Conservation (phyloP, 257 asterid species). For the Avicennia marina region DNA sequence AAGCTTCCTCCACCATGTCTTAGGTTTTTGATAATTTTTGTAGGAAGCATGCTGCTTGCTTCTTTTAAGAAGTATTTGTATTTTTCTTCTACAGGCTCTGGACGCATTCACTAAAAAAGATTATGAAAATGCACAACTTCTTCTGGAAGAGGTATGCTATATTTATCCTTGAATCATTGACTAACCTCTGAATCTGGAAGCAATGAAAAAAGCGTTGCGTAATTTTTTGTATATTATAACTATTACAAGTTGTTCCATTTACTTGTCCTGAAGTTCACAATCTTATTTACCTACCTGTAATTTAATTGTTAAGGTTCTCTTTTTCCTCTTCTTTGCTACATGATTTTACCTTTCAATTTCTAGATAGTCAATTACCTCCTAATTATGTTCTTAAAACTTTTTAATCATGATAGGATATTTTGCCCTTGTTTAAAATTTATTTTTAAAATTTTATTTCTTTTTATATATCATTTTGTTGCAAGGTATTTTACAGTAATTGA, state of each 20-base stretch:
- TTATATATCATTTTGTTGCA: no score
- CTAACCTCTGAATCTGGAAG: background rate
- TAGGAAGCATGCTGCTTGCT: background rate
- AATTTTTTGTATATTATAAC: background rate
- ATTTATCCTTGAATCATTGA: conserved; percentile 13
- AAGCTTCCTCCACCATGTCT: conserved; percentile 1
- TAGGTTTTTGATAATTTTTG: no score
- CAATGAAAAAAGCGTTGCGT: background rate
- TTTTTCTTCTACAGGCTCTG: conserved; percentile 47
- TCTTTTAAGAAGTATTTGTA: conserved; percentile 8
- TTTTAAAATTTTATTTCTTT: no score
- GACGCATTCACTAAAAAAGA: conserved; percentile 48
- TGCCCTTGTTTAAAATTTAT: no score
- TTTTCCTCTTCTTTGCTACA: background rate
- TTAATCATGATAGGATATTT: background rate
- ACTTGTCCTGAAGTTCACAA: background rate
- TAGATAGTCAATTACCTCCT: background rate
- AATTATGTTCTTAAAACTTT: background rate
- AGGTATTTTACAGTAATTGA: no score
- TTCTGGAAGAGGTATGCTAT: conserved; percentile 52
- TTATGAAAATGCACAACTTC: conserved; percentile 30
- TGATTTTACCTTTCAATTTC: background rate
- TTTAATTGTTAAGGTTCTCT: background rate
- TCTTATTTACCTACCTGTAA: background rate
- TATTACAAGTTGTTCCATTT: background rate